phyloP scores from a whole-genome alignment of 2,329 filamentous ascomycete genomes.

The Hypomyces perniciosus region DNA sequence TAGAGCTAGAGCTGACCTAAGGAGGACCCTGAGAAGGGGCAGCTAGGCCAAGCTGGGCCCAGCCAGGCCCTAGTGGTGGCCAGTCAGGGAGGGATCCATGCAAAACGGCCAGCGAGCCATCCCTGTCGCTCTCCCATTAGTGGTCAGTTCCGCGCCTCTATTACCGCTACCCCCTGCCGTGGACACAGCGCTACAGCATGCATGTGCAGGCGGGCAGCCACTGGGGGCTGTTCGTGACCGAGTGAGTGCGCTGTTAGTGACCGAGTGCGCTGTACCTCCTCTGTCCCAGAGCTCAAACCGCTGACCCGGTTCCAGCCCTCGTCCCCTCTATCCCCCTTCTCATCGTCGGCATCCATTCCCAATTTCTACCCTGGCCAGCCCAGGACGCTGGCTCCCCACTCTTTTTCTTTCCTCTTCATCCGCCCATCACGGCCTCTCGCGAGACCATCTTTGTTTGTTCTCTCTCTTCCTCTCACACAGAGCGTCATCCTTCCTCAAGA shows the following conservation, averaged over 20 bases:
- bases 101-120: neutral
- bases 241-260: neutral
- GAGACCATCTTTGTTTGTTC: conserved; percentile 1
- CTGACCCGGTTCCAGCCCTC: neutral
- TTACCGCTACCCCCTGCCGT: neutral
- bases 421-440: conserved; percentile 8
- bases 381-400: conserved; percentile 8
- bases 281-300: neutral
- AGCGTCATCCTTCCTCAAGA: neutral
- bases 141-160: neutral
- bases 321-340: conserved; percentile 8
- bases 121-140: neutral
- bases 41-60: neutral
- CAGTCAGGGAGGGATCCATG: neutral
- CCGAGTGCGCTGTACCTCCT: neutral
- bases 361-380: conserved; percentile 12
- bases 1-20: too few relatives aligned
- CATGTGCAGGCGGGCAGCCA: neutral
- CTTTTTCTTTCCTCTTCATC: conserved; percentile 14
- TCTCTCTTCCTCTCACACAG: neutral
- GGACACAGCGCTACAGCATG: neutral
- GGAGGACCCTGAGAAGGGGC: too few relatives aligned
- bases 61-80: too few relatives aligned
- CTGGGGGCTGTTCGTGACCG: neutral
- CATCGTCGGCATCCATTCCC: conserved; percentile 9